Percentiles rank a stretch among this genome's conserved stretches.
phyloP scores from a whole-genome alignment of 164 flowering plant genomes.

The Piper betle region DNA sequence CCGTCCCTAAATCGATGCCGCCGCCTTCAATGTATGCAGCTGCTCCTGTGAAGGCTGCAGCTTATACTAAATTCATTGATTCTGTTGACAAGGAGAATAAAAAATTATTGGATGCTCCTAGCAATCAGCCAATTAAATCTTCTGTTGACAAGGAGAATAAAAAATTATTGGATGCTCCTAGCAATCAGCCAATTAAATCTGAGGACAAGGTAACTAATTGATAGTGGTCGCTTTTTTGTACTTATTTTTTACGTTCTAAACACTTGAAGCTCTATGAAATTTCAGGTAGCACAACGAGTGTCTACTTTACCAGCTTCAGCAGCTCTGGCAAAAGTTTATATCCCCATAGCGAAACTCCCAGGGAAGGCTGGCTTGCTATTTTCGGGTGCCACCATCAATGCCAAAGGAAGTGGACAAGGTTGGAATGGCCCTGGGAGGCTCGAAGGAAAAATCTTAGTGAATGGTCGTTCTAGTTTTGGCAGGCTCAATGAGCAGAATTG shows the following conservation, averaged over 20 bases:
- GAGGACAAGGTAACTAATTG: conserved; percentile 25
- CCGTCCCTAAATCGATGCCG: conserved; percentile 14
- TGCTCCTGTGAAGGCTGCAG: conserved; percentile 15
- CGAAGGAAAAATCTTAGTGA: conserved; percentile 23
- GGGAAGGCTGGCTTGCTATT: conserved; percentile 30
- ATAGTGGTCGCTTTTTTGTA: background rate
- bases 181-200: conserved; percentile 23
- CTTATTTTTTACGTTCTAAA: background rate
- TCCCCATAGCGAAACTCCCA: conserved; percentile 18
- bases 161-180: conserved; percentile 18
- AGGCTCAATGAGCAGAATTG: conserved; percentile 40
- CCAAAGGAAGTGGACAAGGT: conserved; percentile 21
- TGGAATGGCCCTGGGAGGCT: conserved; percentile 28
- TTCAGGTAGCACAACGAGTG: conserved; percentile 17
- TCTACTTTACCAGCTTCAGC: conserved; percentile 23
- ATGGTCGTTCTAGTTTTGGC: conserved; percentile 19
- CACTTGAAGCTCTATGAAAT: background rate
- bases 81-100: conserved; percentile 16
- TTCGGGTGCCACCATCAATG: conserved; percentile 20
- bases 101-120: conserved; percentile 17
- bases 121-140: too few relatives aligned
- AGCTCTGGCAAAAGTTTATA: conserved; percentile 21
- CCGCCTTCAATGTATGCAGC: conserved; percentile 16
- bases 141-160: conserved; percentile 16
- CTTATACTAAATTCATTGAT: conserved; percentile 13